phyloP scores from a whole-genome alignment of 805 yeast species.

The Limtongozyma cylindracea region DNA sequence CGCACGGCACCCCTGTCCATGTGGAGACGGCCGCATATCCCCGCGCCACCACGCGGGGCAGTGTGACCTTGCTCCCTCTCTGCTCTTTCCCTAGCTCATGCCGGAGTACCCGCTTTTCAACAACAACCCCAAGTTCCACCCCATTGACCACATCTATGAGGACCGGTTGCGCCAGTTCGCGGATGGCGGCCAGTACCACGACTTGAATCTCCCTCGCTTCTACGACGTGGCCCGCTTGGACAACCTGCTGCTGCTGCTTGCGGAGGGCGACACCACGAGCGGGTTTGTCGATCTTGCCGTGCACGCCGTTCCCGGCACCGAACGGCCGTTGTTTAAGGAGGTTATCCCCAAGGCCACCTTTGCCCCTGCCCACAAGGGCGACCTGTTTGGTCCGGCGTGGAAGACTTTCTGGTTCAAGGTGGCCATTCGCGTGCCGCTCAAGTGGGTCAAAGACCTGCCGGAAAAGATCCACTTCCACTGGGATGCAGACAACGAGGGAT shows the following conservation, averaged over 20 bases:
- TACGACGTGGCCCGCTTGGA: conserved; percentile 38
- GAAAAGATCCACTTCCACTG: conserved; percentile 46
- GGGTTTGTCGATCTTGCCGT: conserved; percentile 28
- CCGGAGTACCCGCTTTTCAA: conserved; percentile 5
- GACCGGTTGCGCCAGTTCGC: conserved; percentile 55
- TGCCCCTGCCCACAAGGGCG: conserved; percentile 37
- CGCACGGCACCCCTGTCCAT: no score
- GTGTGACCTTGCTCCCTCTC: not conserved
- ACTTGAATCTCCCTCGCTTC: conserved; percentile 59
- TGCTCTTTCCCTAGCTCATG: not conserved
- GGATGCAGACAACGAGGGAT: conserved; percentile 74
- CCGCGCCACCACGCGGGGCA: no score
- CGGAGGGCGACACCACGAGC: no score
- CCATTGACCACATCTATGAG: conserved; percentile 50
- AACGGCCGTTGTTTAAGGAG: conserved; percentile 36
- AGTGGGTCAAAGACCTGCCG: conserved; percentile 19
- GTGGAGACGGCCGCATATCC: no score
- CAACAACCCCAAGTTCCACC: conserved; percentile 42
- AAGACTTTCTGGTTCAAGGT: conserved; percentile 85
- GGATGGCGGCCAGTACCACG: conserved; percentile 51
- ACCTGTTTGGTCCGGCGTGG: conserved; percentile 87
- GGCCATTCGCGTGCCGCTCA: conserved; percentile 31
- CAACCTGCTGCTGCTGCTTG: no score
- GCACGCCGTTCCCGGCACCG: conserved; percentile 42
- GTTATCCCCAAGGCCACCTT: no score